Percentiles rank a stretch among this genome's conserved stretches.
Evolutionary conservation across 73 alveolate genomes (phyloP).

Genomic region (Paramecium tetraurelia): DNA sequence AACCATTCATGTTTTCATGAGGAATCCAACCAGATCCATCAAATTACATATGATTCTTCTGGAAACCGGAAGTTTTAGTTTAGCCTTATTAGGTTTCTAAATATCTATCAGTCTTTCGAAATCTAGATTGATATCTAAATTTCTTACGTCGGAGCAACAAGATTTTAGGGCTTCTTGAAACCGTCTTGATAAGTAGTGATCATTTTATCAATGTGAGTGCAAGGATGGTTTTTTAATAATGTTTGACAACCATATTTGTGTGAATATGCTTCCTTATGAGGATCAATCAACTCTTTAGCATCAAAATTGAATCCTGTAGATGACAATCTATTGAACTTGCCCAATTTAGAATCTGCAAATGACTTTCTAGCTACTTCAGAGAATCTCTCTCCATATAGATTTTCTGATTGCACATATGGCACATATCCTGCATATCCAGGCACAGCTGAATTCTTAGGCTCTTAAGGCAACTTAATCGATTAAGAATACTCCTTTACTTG

Average conservation of each 20-base stretch:
- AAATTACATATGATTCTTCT: slow-evolving; percentile 43
- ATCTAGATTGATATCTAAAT: background rate
- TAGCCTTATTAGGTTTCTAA: background rate
- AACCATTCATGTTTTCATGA: slow-evolving; percentile 43
- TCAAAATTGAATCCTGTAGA: slow-evolving; percentile 50
- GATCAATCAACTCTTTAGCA: slow-evolving; percentile 13
- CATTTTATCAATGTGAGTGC: background rate
- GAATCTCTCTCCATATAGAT: slow-evolving; percentile 35
- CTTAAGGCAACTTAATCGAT: slow-evolving; percentile 18
- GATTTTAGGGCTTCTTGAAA: slow-evolving; percentile 43
- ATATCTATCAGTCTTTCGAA: slow-evolving; percentile 31
- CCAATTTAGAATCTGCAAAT: slow-evolving; percentile 14
- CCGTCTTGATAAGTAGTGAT: slow-evolving; percentile 22
- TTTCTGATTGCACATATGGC: slow-evolving; percentile 47
- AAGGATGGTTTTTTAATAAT: background rate
- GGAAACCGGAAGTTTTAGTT: slow-evolving; percentile 33
- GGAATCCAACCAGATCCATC: slow-evolving; percentile 44
- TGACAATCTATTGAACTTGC: slow-evolving; percentile 16
- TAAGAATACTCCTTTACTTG: background rate
- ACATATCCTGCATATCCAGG: slow-evolving; percentile 64
- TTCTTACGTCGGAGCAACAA: slow-evolving; percentile 32
- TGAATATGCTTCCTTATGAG: slow-evolving; percentile 33
- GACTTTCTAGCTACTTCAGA: slow-evolving; percentile 13
- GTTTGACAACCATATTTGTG: slow-evolving; percentile 49
- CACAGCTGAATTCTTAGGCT: slow-evolving; percentile 51